Evolutionary conservation across 257 asterid species (phyloP).

Genomic region (Fraxinus quadrangulata): DNA sequence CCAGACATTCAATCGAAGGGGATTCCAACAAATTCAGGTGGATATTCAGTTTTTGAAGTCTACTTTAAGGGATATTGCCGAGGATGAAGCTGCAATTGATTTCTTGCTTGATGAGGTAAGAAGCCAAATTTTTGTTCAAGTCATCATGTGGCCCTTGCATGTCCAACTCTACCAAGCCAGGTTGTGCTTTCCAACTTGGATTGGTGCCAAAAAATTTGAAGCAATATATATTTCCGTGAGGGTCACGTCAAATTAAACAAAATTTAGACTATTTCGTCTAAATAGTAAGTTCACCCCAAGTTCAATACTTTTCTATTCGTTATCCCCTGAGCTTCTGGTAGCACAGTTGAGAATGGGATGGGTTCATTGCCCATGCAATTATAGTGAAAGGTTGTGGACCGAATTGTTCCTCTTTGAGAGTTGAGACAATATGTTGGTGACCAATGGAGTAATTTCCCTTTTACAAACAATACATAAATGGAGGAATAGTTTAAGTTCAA

Average conservation of each 20-base stretch:
- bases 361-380: too few species aligned
- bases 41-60: constrained; percentile 83
- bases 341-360: not conserved
- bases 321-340: not conserved
- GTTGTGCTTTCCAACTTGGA: not conserved
- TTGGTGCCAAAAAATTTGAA: not conserved
- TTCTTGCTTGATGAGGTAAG: constrained; percentile 90
- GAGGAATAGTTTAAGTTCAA: not conserved
- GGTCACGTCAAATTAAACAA: not conserved
- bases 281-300: not conserved
- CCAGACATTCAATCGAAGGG: constrained; percentile 87
- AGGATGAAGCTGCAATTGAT: constrained; percentile 91
- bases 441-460: not conserved
- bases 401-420: not conserved
- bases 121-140: not conserved
- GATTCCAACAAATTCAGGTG: constrained; percentile 94
- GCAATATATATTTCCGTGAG: not conserved
- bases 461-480: not conserved
- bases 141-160: not conserved
- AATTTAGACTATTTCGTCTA: not conserved
- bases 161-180: not conserved
- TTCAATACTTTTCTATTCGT: not conserved
- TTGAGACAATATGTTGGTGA: not conserved
- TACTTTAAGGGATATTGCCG: constrained; percentile 67
- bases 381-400: not conserved